Evolutionary conservation across 352 stramenopile species (phyloP).

Genomic region (Globisporangium radiosum): DNA sequence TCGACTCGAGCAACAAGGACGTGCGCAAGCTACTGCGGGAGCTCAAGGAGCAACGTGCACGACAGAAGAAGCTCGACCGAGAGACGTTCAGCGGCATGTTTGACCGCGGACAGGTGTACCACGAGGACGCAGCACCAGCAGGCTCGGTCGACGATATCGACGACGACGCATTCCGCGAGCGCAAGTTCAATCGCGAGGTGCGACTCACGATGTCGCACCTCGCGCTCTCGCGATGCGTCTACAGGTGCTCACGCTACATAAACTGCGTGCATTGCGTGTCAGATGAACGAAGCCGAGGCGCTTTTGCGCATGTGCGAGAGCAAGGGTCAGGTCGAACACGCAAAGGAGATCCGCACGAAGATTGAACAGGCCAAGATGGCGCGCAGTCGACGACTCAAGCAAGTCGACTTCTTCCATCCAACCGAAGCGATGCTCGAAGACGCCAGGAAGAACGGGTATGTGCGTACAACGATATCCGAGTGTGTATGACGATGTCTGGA

Average conservation of each 20-base stretch:
- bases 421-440: constrained; percentile 73
- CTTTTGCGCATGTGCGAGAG: constrained; percentile 62
- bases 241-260: background rate
- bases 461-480: background rate
- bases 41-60: constrained; percentile 54
- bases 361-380: constrained; percentile 44
- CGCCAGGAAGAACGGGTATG: constrained; percentile 65
- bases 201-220: background rate
- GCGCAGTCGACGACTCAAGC: constrained; percentile 38
- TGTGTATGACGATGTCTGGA: too few species aligned
- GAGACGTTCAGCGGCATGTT: constrained; percentile 84
- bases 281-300: constrained; percentile 62
- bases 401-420: constrained; percentile 74
- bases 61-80: constrained; percentile 61
- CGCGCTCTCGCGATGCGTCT: background rate
- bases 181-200: constrained; percentile 56
- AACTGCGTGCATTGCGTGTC: background rate
- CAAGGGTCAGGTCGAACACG: constrained; percentile 53
- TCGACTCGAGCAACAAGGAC: constrained; percentile 53
- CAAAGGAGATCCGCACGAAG: constrained; percentile 56
- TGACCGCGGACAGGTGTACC: constrained; percentile 56
- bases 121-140: constrained; percentile 15
- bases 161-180: constrained; percentile 27
- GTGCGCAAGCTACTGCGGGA: constrained; percentile 63
- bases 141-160: constrained; percentile 6